These are phyloP conservation scores for Acer campestre DNA, from an alignment of 345 rosid species.

Conservation along the genomic window DNA sequence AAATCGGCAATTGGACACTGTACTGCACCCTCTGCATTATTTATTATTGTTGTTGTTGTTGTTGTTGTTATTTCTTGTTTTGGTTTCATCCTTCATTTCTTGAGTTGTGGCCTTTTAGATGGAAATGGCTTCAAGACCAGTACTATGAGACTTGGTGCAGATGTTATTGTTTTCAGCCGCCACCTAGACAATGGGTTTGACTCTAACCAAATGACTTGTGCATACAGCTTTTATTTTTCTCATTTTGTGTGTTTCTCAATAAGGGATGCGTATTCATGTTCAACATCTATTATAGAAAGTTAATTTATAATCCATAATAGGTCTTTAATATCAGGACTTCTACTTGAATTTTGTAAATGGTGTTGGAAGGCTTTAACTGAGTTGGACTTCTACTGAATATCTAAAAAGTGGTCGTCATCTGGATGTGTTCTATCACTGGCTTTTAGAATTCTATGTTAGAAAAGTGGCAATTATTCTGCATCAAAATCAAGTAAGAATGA, in stretches of 20 bases:
- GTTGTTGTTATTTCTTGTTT: neutral
- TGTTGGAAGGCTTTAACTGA: neutral
- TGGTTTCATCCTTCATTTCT: constrained; percentile 22
- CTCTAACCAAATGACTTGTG: constrained; percentile 9
- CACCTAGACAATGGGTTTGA: constrained; percentile 61
- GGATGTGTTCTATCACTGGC: neutral
- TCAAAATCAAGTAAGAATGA: neutral
- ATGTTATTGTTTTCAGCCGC: constrained; percentile 89
- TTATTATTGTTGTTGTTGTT: neutral
- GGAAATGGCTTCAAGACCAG: constrained; percentile 99
- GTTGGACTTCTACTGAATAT: neutral
- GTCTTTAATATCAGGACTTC: constrained; percentile 3
- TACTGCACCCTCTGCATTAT: constrained; percentile 33
- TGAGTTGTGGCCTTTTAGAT: constrained; percentile 58
- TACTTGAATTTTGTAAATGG: neutral
- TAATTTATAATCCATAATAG: neutral
- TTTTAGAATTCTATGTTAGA: neutral
- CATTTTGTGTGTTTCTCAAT: constrained; percentile 4
- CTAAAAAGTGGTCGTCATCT: neutral
- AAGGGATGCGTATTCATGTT: neutral
- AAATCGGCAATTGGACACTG: constrained; percentile 84
- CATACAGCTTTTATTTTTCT: constrained; percentile 9
- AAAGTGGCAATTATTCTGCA: neutral
- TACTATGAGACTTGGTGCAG: constrained; percentile 97
- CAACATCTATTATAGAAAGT: neutral